Evolutionary conservation across 768 basidiomycete species (phyloP), one percentile per base, ranked within the genome.

Genomic region (Mycena leptocephala): DNA sequence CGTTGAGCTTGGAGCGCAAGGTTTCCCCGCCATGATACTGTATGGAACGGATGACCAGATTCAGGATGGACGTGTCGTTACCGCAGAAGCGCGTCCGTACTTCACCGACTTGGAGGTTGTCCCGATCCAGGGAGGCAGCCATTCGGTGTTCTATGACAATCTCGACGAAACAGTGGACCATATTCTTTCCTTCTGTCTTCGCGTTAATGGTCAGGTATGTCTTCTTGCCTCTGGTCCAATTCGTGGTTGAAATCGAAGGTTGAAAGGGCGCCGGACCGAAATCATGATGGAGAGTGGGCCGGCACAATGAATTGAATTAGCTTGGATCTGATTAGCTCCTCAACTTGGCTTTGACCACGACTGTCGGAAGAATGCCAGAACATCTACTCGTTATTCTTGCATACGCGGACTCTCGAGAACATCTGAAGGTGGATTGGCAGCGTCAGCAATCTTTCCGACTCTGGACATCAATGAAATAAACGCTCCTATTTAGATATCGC

Each of bases 11-110:
- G 77, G 71, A 4, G 51, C 59, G 1, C 65, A 69, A 16, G 77
- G 77, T 0, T 70, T 78, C 28, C 77, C 77, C 24, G 74, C 74
- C 9, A 73, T 78, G 77, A 41, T 76, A 22, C 10, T 78, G 11
- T 76, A 78, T 43, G 77, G 77, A 13, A 76, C 74, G 1, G 70
- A 69, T 30, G 77, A 78, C 37, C 24, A 48, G 26, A 2, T 76
- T 32, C 74, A 76, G 62, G 67, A 70, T 28, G 77, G 77, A 3
- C 14, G 28, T 10, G 48, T 78, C 13, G 77, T 35, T 26, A 63
- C 68, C 6, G 63, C 28, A 26, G 59, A 75, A 8, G 74, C 77
- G 30, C 63, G 72, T 20, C 66, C 43, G 2, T 37, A 76, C 65
- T 78, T 78, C 41, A 66, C 46, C 13, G 37, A 78, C 33, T 55